Conservation (phyloP, 805 yeast species). For the Lipomyces lipofer region DNA sequence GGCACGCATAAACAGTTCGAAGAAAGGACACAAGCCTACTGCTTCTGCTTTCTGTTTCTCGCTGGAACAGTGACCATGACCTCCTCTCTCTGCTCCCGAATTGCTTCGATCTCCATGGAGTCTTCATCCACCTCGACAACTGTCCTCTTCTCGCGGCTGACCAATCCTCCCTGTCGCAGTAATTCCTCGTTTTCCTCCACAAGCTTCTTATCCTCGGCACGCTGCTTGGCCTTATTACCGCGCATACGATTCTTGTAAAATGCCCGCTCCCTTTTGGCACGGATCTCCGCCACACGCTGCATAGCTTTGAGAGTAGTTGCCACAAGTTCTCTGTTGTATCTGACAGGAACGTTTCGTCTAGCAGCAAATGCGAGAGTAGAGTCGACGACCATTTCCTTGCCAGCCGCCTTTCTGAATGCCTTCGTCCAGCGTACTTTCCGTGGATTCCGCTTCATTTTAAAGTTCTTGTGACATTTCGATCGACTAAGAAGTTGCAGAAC, state of each 20-base stretch:
- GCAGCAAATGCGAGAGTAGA: constrained; percentile 94
- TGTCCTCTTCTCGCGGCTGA: constrained; percentile 52
- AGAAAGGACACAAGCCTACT: background rate
- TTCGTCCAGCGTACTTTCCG: constrained; percentile 92
- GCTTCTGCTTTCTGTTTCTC: constrained; percentile 16
- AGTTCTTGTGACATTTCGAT: constrained; percentile 95
- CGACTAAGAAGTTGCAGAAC: constrained; percentile 49
- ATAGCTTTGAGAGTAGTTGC: constrained; percentile 92
- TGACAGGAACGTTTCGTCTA: constrained; percentile 95
- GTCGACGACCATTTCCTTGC: constrained; percentile 97
- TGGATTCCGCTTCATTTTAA: constrained; percentile 98
- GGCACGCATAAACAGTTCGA: background rate
- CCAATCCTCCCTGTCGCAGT: constrained; percentile 82
- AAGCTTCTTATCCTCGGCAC: constrained; percentile 82
- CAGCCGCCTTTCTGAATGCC: constrained; percentile 98
- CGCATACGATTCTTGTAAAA: constrained; percentile 99
- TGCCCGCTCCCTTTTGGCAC: constrained; percentile 95
- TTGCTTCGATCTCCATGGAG: constrained; percentile 47
- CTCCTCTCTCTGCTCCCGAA: constrained; percentile 18
- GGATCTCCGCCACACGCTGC: constrained; percentile 93
- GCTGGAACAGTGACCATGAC: constrained; percentile 27
- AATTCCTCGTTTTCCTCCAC: constrained; percentile 87
- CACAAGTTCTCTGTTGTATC: constrained; percentile 95
- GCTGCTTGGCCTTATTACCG: constrained; percentile 86
- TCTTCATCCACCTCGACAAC: constrained; percentile 50